Percentiles rank a stretch among this genome's conserved stretches.
Evolutionary conservation across 2,329 filamentous ascomycete genomes (phyloP).

Genomic region (Colletotrichum sp.): DNA sequence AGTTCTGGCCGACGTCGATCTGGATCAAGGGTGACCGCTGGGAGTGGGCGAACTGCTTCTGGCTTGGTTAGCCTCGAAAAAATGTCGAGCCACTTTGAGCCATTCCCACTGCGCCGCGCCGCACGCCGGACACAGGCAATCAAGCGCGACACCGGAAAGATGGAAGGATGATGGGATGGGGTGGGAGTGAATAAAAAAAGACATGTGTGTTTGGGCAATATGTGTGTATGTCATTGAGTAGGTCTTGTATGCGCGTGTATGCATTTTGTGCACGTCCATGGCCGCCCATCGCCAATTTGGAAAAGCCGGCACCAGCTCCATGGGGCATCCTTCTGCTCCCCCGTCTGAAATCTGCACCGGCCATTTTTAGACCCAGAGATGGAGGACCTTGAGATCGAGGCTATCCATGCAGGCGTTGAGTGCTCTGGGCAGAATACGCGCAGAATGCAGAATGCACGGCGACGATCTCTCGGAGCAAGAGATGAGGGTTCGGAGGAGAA

Average conservation of each 20-base stretch:
- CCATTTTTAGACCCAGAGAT: neutral
- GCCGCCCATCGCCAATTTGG: neutral
- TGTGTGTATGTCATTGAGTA: neutral
- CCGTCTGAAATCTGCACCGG: neutral
- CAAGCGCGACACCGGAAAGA: neutral
- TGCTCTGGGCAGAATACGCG: neutral
- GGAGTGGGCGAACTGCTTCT: conserved; percentile 11
- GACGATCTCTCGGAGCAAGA: neutral
- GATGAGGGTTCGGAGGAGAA: neutral
- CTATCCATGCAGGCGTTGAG: neutral
- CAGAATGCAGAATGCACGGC: neutral
- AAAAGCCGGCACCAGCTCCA: neutral
- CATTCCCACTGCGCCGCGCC: conserved; percentile 10
- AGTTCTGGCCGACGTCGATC: conserved; percentile 21
- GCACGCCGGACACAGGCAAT: conserved; percentile 14
- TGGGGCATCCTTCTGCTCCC: neutral
- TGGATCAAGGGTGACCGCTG: conserved; percentile 19
- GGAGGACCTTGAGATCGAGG: neutral
- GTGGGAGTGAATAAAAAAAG: neutral
- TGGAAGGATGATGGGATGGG: neutral
- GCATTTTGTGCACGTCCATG: neutral
- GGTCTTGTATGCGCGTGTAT: neutral
- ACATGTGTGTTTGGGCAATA: neutral
- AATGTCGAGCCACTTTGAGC: conserved; percentile 19
- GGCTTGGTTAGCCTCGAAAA: conserved; percentile 15